Percentiles rank a stretch among this genome's conserved stretches.
These are phyloP conservation scores for Fusarium luffae DNA, from an alignment of 2,329 filamentous ascomycete genomes.

Conservation along the genomic window DNA sequence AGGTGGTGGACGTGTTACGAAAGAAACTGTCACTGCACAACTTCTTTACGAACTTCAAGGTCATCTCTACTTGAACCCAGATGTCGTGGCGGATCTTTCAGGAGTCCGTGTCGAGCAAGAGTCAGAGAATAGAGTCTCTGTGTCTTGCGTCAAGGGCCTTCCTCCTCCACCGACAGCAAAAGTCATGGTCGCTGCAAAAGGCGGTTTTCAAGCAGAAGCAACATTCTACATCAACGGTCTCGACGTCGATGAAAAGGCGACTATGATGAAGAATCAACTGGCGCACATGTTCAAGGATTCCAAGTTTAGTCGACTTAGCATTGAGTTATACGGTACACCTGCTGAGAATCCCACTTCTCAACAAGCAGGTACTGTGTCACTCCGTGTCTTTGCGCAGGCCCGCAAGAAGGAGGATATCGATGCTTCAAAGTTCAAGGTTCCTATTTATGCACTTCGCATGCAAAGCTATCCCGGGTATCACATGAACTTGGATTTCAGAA, in stretches of 20 bases:
- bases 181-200: slow-evolving; percentile 57
- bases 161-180: slow-evolving; percentile 50
- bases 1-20: slow-evolving; percentile 53
- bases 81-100: slow-evolving; percentile 55
- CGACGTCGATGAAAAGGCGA: slow-evolving; percentile 56
- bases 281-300: slow-evolving; percentile 47
- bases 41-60: slow-evolving; percentile 60
- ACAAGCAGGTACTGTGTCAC: slow-evolving; percentile 60
- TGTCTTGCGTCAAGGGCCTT: slow-evolving; percentile 46
- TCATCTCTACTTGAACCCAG: slow-evolving; percentile 56
- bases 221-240: slow-evolving; percentile 58
- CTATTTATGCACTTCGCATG: slow-evolving; percentile 54
- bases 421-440: slow-evolving; percentile 52
- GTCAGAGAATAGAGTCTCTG: slow-evolving; percentile 46
- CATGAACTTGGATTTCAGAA: slow-evolving; percentile 57
- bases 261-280: slow-evolving; percentile 56
- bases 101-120: slow-evolving; percentile 58
- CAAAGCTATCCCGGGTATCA: slow-evolving; percentile 57
- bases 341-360: slow-evolving; percentile 56
- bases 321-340: slow-evolving; percentile 52
- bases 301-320: slow-evolving; percentile 52
- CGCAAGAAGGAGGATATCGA: slow-evolving; percentile 49
- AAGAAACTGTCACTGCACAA: slow-evolving; percentile 51
- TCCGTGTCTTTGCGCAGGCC: slow-evolving; percentile 61
- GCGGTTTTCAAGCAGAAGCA: slow-evolving; percentile 58